Evolutionary conservation across 371 early-diverging fungal species (phyloP).

Genomic region (Sporodiniella umbellata): DNA sequence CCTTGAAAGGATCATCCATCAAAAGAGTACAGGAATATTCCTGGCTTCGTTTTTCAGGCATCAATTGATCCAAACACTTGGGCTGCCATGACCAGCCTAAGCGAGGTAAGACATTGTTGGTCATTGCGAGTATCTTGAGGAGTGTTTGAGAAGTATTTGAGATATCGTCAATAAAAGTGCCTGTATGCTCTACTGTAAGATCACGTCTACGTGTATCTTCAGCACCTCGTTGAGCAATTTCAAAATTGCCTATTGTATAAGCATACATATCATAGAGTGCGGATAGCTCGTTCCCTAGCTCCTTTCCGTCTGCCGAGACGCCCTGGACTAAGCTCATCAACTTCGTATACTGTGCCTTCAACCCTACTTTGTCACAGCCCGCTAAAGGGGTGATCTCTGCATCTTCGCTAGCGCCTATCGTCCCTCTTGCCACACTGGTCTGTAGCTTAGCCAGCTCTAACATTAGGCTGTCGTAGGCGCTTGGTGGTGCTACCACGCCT

Average conservation of each 20-base stretch:
- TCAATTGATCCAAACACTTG: slow-evolving; percentile 11
- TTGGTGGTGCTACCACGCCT: slow-evolving; percentile 38
- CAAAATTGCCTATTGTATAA: slow-evolving; percentile 67
- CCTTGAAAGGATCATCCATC: slow-evolving; percentile 61
- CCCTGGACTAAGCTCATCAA: slow-evolving; percentile 19
- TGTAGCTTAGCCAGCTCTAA: slow-evolving; percentile 7
- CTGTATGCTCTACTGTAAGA: slow-evolving; percentile 39
- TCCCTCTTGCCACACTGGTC: neutral
- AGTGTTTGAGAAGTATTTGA: slow-evolving; percentile 55
- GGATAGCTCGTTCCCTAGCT: slow-evolving; percentile 15
- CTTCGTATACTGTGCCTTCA: slow-evolving; percentile 27
- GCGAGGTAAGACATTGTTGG: slow-evolving; percentile 27
- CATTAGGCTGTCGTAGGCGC: slow-evolving; percentile 18
- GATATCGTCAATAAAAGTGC: slow-evolving; percentile 61
- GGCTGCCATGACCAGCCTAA: slow-evolving; percentile 18
- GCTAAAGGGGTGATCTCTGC: slow-evolving; percentile 20
- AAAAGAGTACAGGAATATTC: slow-evolving; percentile 56
- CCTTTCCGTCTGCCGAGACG: no score
- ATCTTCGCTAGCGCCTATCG: neutral
- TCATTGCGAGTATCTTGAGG: slow-evolving; percentile 62
- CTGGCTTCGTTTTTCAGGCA: slow-evolving; percentile 3
- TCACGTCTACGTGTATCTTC: slow-evolving; percentile 30
- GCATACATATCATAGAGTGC: slow-evolving; percentile 42
- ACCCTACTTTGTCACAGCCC: slow-evolving; percentile 17
- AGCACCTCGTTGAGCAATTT: slow-evolving; percentile 62